These are phyloP conservation scores for Neonectria hederae DNA, from an alignment of 2,329 filamentous ascomycete species.

Conservation along the genomic window DNA sequence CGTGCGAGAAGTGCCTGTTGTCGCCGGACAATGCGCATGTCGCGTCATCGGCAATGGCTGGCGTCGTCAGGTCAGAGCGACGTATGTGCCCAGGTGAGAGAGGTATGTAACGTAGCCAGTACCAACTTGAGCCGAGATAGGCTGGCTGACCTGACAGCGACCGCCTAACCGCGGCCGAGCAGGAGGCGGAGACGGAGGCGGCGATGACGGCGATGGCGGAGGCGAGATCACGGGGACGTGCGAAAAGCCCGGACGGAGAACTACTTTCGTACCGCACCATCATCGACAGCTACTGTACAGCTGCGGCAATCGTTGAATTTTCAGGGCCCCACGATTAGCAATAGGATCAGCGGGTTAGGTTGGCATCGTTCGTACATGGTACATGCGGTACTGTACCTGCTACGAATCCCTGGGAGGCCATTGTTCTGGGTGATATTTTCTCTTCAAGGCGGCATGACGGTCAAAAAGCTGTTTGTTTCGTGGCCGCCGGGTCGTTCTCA, in stretches of 20 bases:
- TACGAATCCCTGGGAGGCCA: too few relatives aligned
- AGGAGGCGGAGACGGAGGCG: slow-evolving; percentile 15
- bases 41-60: slow-evolving; percentile 16
- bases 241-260: slow-evolving; percentile 3
- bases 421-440: neutral
- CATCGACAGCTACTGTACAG: too few relatives aligned
- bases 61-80: neutral
- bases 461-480: slow-evolving; percentile 3
- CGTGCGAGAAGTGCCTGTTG: neutral
- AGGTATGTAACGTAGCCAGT: neutral
- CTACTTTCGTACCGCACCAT: neutral
- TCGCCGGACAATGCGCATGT: slow-evolving; percentile 9
- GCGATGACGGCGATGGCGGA: slow-evolving; percentile 12
- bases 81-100: neutral
- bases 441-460: slow-evolving; percentile 7
- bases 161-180: slow-evolving; percentile 4
- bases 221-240: slow-evolving; percentile 13
- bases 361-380: neutral
- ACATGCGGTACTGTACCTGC: slow-evolving; percentile 7
- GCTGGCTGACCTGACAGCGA: slow-evolving; percentile 4
- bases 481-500: slow-evolving; percentile 44
- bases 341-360: slow-evolving; percentile 3
- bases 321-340: neutral
- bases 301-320: neutral
- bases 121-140: neutral